Percentiles rank a stretch among this genome's conserved stretches.
phyloP scores from a whole-genome alignment of 208 protist genomes.

The Novymonas esmeraldas region DNA sequence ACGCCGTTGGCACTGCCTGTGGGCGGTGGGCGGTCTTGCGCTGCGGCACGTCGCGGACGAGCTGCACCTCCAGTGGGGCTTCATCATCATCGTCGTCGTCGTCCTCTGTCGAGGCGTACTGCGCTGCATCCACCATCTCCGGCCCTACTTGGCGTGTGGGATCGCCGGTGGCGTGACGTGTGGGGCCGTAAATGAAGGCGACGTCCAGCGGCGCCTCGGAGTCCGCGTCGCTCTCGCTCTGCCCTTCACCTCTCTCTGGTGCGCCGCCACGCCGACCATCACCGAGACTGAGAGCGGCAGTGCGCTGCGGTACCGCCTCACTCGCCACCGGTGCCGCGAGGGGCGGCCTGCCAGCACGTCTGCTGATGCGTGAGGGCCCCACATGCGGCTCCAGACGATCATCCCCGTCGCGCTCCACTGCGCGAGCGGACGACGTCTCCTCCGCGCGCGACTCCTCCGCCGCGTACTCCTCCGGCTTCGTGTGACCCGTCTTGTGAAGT shows the following conservation, averaged over 20 bases:
- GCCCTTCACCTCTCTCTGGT: too few species aligned
- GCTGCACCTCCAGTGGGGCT: conserved; percentile 9
- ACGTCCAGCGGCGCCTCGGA: conserved; percentile 25
- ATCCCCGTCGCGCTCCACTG: too few species aligned
- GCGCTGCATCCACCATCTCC: conserved; percentile 3
- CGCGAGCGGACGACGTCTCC: too few species aligned
- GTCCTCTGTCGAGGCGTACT: background rate
- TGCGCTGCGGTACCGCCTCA: background rate
- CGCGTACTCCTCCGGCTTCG: too few species aligned
- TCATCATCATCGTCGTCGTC: conserved; percentile 7
- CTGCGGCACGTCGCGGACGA: background rate
- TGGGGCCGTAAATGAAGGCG: conserved; percentile 9
- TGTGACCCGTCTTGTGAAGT: too few species aligned
- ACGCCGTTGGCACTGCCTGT: background rate
- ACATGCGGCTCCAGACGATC: too few species aligned
- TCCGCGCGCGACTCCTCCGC: too few species aligned
- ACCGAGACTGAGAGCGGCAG: too few species aligned
- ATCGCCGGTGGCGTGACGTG: conserved; percentile 19
- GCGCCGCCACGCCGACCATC: too few species aligned
- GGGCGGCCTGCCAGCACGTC: background rate
- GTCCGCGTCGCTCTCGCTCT: conserved; percentile 14
- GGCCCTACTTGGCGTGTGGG: background rate
- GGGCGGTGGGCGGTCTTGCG: conserved; percentile 12
- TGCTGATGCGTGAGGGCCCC: too few species aligned
- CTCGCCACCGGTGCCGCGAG: background rate